Conservation (phyloP, 257 asterid genomes). For the Buddleja alternifolia region DNA sequence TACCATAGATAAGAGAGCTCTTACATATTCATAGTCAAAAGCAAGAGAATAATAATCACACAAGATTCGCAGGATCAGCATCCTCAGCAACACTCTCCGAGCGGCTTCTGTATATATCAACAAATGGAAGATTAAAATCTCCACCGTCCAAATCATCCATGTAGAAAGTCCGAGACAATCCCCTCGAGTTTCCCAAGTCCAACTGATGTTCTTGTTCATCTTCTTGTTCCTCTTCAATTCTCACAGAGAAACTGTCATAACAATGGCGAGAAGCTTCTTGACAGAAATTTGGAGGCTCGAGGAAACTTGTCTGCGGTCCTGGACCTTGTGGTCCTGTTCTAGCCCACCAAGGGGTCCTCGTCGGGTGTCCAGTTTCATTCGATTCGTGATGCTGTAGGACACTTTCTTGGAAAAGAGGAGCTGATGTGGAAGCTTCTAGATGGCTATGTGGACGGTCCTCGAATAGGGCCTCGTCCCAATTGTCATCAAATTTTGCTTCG, state of each 20-base stretch:
- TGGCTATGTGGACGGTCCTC: slow-evolving; percentile 50
- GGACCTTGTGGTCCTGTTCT: slow-evolving; percentile 41
- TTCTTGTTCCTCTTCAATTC: slow-evolving; percentile 53
- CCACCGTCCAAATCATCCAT: slow-evolving; percentile 67
- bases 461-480: slow-evolving; percentile 57
- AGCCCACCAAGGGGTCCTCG: slow-evolving; percentile 77
- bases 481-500: slow-evolving; percentile 37
- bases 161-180: slow-evolving; percentile 60
- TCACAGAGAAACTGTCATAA: slow-evolving; percentile 46
- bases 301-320: slow-evolving; percentile 64
- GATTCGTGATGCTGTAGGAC: slow-evolving; percentile 54
- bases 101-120: slow-evolving; percentile 57
- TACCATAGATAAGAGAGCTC: slow-evolving; percentile 17
- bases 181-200: slow-evolving; percentile 50
- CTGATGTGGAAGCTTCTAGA: slow-evolving; percentile 75
- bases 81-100: slow-evolving; percentile 33
- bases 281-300: slow-evolving; percentile 77
- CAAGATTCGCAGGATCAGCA: slow-evolving; percentile 47
- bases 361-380: slow-evolving; percentile 28
- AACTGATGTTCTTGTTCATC: slow-evolving; percentile 32
- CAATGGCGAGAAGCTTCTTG: slow-evolving; percentile 27
- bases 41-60: slow-evolving; percentile 37
- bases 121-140: slow-evolving; percentile 79
- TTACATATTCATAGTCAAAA: slow-evolving; percentile 29
- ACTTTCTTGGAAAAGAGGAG: slow-evolving; percentile 74